phyloP scores from a whole-genome alignment of 73 alveolate species.

The Paramecium octaurelia region DNA sequence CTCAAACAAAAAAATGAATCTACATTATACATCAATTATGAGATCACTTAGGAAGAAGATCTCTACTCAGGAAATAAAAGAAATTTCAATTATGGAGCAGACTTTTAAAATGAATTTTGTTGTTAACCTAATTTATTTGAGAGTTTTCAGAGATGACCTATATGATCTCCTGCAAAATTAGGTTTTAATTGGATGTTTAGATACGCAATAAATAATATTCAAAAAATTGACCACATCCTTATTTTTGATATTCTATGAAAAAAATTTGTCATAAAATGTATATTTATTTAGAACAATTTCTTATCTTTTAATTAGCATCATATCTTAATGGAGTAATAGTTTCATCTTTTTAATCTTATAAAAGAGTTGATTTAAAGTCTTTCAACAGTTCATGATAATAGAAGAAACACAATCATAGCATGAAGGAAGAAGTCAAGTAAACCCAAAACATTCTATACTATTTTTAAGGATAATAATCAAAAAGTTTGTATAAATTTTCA shows the following conservation, averaged over 20 bases:
- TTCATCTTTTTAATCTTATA: too few species aligned
- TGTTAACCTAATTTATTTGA: conserved; percentile 76
- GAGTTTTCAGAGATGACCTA: conserved; percentile 79
- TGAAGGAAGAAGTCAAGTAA: too few species aligned
- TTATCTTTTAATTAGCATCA: too few species aligned
- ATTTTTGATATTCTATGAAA: conserved; percentile 86
- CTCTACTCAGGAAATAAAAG: not conserved
- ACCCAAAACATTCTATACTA: too few species aligned
- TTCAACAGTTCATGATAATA: too few species aligned
- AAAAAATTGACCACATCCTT: conserved; percentile 74
- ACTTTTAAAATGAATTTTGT: conserved; percentile 70
- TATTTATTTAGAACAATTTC: not conserved
- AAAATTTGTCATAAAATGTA: conserved; percentile 65
- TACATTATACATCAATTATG: conserved; percentile 82
- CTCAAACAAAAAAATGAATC: conserved; percentile 62
- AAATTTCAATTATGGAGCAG: conserved; percentile 12
- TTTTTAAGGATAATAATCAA: too few species aligned
- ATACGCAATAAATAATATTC: conserved; percentile 53
- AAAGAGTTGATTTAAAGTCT: too few species aligned
- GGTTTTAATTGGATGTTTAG: conserved; percentile 69
- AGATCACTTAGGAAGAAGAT: conserved; percentile 72
- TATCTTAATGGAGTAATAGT: too few species aligned
- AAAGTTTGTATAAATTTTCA: too few species aligned
- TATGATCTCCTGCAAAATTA: conserved; percentile 41
- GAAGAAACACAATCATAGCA: too few species aligned